These are phyloP conservation scores for Epichloe uncinata DNA, from an alignment of 2,329 filamentous ascomycete species.

Conservation along the genomic window DNA sequence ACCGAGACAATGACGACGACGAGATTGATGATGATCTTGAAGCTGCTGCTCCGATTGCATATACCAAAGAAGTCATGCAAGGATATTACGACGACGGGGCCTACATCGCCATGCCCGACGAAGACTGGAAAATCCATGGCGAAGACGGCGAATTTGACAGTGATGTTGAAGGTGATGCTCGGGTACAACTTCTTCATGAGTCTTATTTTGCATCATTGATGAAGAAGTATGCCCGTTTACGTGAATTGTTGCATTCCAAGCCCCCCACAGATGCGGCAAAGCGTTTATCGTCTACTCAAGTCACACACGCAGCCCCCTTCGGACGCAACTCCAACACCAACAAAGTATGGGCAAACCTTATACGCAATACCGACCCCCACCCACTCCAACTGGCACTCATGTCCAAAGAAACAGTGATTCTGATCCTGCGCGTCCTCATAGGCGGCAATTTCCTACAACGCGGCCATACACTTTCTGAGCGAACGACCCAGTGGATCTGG, in stretches of 20 bases:
- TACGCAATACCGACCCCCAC: conserved; percentile 43
- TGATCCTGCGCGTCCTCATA: conserved; percentile 53
- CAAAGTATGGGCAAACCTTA: conserved; percentile 36
- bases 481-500: conserved; percentile 77
- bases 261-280: conserved; percentile 40
- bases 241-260: conserved; percentile 41
- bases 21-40: conserved; percentile 20
- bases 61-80: conserved; percentile 38
- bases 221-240: conserved; percentile 51
- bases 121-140: conserved; percentile 17
- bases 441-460: conserved; percentile 49
- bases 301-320: conserved; percentile 42
- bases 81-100: conserved; percentile 69
- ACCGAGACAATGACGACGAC: conserved; percentile 19
- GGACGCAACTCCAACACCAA: conserved; percentile 36
- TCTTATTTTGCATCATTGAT: conserved; percentile 57
- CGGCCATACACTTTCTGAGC: conserved; percentile 44
- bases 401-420: conserved; percentile 51
- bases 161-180: conserved; percentile 16
- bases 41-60: conserved; percentile 21
- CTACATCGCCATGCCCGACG: conserved; percentile 50
- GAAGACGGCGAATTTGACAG: conserved; percentile 11
- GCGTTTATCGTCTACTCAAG: conserved; percentile 39
- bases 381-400: conserved; percentile 50
- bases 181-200: conserved; percentile 34